Evolutionary conservation across 139 green algal genomes (phyloP), one percentile per base, ranked within the genome.

Genomic region (Tetradesmus lagerheimii): DNA sequence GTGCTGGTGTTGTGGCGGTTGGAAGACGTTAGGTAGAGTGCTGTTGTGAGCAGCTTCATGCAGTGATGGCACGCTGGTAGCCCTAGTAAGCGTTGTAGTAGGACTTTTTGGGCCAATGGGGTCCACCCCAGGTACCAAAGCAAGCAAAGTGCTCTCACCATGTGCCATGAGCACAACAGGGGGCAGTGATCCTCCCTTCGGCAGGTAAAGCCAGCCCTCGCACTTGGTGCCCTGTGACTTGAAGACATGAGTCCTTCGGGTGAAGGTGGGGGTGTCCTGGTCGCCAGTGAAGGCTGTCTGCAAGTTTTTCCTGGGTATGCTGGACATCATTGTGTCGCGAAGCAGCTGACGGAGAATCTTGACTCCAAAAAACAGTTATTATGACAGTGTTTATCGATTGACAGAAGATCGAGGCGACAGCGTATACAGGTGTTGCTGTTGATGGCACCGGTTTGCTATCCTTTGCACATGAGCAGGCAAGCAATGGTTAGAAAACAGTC

Each of bases 121-220:
- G 1, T 20, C 8, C 47, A 62, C 57, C 31, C 20, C 57, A 79
- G 29, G n/a, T 37, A 4, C 9, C 29, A 23, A 29, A 29, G 71
- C 71, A 41, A 25, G 71, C 35, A 82, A 31, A 38, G 47, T 27
- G 25, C 83, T 43, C 83, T 91, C 82, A 27, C 93, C 93, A 78
- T 95, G 93, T 5, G 71, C 93, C 91, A 94, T 92, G 37, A 95
- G 80, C 16, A 96, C 90, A 2, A 94, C 76, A 29, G 93, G 92
- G 23, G 62, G 62, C 20, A 37, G 67, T n/a, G 14, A 2, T 14
- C 83, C 37, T 25, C 50, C 53, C 38, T 91, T 91, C 0, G 93
- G 93, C 15, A 89, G 53, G 76, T 95, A 95, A 4, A 95, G 89
- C 93, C 93, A 95, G 18, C 71, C 92, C 74, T 95, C 93, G 29